A percentile compares a stretch with the other conserved stretches of the same genome.
These are phyloP conservation scores for Danielozyma ontarioensis DNA, from an alignment of 805 yeast genomes.

Conservation along the genomic window DNA sequence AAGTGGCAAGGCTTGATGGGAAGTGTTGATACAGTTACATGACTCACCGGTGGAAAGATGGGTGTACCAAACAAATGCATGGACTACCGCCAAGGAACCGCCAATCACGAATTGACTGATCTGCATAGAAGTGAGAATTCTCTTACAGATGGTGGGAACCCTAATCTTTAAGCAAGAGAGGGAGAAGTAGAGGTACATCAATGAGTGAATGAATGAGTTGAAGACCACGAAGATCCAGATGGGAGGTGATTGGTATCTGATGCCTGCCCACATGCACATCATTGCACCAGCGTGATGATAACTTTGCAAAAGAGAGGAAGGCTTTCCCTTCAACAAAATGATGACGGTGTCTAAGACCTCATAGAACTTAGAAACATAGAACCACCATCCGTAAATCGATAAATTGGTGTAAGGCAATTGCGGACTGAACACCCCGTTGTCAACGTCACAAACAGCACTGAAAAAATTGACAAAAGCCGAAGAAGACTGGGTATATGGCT, in stretches of 20 bases:
- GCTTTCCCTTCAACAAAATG: conserved; percentile 63
- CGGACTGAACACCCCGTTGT: conserved; percentile 51
- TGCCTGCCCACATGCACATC: conserved; percentile 79
- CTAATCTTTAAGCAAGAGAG: conserved; percentile 53
- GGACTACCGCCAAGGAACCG: conserved; percentile 61
- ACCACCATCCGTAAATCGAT: conserved; percentile 57
- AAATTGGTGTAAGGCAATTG: conserved; percentile 27
- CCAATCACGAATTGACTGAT: conserved; percentile 66
- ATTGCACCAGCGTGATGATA: conserved; percentile 80
- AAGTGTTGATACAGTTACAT: conserved; percentile 46
- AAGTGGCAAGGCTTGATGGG: conserved; percentile 60
- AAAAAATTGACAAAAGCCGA: conserved; percentile 44
- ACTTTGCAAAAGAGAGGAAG: conserved; percentile 61
- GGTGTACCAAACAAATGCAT: conserved; percentile 55
- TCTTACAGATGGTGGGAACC: conserved; percentile 54
- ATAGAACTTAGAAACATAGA: conserved; percentile 65
- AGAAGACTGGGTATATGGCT: conserved; percentile 9
- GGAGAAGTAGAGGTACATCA: conserved; percentile 69
- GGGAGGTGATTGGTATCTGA: conserved; percentile 65
- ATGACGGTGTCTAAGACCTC: conserved; percentile 67
- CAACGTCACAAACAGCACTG: conserved; percentile 56
- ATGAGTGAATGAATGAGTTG: conserved; percentile 72
- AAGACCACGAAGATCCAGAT: conserved; percentile 78
- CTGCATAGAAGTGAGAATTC: conserved; percentile 59
- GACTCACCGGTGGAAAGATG: conserved; percentile 40